phyloP scores from a whole-genome alignment of 768 basidiomycete species.

The Termitomyces bulborhizus region DNA sequence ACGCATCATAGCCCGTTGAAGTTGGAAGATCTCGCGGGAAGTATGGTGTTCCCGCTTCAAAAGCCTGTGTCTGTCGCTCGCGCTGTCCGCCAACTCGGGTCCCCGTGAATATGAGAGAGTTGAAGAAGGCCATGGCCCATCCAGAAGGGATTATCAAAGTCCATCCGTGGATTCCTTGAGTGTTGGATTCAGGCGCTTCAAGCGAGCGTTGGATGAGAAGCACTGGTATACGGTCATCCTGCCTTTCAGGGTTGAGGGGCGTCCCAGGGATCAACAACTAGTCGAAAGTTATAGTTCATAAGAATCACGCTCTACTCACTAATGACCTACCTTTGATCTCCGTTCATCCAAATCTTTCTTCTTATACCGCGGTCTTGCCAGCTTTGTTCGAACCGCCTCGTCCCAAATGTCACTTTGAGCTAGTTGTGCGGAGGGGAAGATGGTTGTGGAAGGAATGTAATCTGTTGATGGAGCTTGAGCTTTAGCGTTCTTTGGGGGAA shows the following conservation, averaged over 20 bases:
- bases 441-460: slow-evolving; percentile 22
- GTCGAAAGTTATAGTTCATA: slow-evolving; percentile 20
- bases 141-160: slow-evolving; percentile 81
- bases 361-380: slow-evolving; percentile 62
- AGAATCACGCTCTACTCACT: neutral
- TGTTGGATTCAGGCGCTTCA: slow-evolving; percentile 28
- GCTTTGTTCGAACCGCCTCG: slow-evolving; percentile 36
- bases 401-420: slow-evolving; percentile 77
- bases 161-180: slow-evolving; percentile 71
- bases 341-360: slow-evolving; percentile 87
- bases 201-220: slow-evolving; percentile 78
- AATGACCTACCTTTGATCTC: slow-evolving; percentile 52
- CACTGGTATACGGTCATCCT: slow-evolving; percentile 82
- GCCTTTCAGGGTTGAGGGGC: slow-evolving; percentile 51
- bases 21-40: slow-evolving; percentile 82
- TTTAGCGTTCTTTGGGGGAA: slow-evolving; percentile 77
- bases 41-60: slow-evolving; percentile 68
- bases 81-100: slow-evolving; percentile 83
- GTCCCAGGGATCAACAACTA: slow-evolving; percentile 75
- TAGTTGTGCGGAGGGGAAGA: slow-evolving; percentile 50
- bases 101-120: slow-evolving; percentile 75
- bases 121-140: slow-evolving; percentile 88
- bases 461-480: slow-evolving; percentile 22
- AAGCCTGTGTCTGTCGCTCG: slow-evolving; percentile 74
- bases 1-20: slow-evolving; percentile 45